phyloP scores from a whole-genome alignment of 306 rosid genomes.

The Fagus crenata region DNA sequence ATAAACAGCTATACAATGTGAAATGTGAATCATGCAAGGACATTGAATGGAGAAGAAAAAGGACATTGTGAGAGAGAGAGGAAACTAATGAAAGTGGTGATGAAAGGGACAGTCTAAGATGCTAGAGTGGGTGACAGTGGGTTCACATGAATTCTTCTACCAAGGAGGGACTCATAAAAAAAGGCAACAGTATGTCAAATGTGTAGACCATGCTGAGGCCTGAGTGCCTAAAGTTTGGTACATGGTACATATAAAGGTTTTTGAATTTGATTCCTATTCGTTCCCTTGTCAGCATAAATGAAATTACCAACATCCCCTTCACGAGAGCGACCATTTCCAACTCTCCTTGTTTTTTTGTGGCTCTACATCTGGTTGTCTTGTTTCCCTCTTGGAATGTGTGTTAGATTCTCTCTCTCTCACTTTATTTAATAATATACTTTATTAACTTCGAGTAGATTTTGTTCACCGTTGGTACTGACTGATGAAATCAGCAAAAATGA shows the following conservation, averaged over 20 bases:
- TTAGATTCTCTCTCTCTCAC: constrained; percentile 41
- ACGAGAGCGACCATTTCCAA: constrained; percentile 75
- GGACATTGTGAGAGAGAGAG: background rate
- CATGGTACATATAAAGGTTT: constrained; percentile 32
- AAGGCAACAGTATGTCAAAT: constrained; percentile 12
- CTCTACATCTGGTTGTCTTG: constrained; percentile 73
- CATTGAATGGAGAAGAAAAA: background rate
- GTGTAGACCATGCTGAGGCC: constrained; percentile 18
- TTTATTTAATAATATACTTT: constrained; percentile 15
- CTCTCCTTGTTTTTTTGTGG: constrained; percentile 58
- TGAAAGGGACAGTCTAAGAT: constrained; percentile 28
- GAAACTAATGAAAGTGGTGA: constrained; percentile 21
- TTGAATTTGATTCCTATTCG: constrained; percentile 26
- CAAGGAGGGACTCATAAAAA: constrained; percentile 24
- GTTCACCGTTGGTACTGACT: constrained; percentile 35
- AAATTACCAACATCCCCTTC: constrained; percentile 62
- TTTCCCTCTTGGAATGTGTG: constrained; percentile 73
- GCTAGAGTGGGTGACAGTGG: constrained; percentile 55
- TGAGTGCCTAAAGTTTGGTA: constrained; percentile 26
- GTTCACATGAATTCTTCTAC: constrained; percentile 48
- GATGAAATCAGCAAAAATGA: constrained; percentile 52
- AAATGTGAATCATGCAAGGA: too few relatives aligned
- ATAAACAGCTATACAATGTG: too few relatives aligned
- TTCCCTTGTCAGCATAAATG: constrained; percentile 37
- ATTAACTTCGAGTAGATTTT: constrained; percentile 40